Base-by-base conservation (phyloP, 345 rosid genomes). In the Cardiospermum halicacabum region DNA sequence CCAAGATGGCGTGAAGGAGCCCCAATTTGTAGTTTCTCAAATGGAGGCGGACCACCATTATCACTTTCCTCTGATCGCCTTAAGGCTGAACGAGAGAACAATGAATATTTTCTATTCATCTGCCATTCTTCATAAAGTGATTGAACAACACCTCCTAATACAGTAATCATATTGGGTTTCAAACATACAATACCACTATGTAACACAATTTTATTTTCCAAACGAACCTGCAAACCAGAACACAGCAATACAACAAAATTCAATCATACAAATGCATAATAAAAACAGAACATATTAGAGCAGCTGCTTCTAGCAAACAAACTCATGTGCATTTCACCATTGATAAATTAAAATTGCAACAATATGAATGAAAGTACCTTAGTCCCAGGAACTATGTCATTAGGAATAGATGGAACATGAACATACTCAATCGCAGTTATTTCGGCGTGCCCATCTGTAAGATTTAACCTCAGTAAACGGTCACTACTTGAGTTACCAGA, bases 41-140 rank as follows among this genome's bases (percentile, higher is more conserved):
- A 93, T 16, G 75, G 87, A 43, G 97, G 96, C 72, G 97, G 97
- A 58, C 87, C 86, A 54, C 80, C 78, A 51, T 47, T 45, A 53
- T 74, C 87, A 62, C 69, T 56, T 72, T 85, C 89, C 69, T 82
- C 78, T 24, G 81, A 58, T 67, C 63, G 42, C 65, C 79, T 78
- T 62, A 75, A 55, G 3, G 89, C 76, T 31, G 85, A 78, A 56
- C 92, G 89, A 36, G 94, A 78, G 54, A 85, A 48, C 42, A 75
- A 81, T 1, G 81, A 75, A 61, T 86, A 93, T 26, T 88, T 93
- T 74, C 45, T 78, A 79, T 80, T 90, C 96, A 93, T 85, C 77
- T 80, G 73, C 98, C 97, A 93, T 78, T 93, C 98, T 57, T 90
- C 94, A 69, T 79, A 60, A 50, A 93, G 91, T 34, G 96, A 77